Conservation (phyloP, 1,284 basidiomycete species). For the Limonomyces culmigenus region DNA sequence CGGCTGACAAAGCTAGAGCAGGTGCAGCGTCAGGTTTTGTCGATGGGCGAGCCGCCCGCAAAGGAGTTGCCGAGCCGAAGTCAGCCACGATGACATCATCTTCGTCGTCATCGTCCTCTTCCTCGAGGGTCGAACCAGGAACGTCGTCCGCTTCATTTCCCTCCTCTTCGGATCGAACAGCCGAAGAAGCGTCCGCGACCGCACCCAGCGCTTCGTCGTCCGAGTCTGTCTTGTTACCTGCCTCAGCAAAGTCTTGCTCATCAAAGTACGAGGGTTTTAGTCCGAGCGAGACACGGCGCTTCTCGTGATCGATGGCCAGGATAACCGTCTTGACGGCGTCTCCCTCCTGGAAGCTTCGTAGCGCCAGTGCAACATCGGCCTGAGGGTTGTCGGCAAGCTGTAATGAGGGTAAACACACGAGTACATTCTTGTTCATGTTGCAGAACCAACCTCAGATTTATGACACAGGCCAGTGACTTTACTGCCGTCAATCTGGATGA, state of each 20-base stretch:
- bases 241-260: constrained; percentile 29
- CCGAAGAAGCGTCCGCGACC: constrained; percentile 8
- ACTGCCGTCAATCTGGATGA: constrained; percentile 75
- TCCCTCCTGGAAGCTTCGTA: constrained; percentile 74
- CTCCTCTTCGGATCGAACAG: constrained; percentile 6
- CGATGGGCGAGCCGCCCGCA: neutral
- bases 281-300: constrained; percentile 72
- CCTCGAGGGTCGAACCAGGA: constrained; percentile 12
- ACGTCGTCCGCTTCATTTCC: neutral
- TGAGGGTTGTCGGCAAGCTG: constrained; percentile 77
- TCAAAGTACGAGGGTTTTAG: constrained; percentile 82
- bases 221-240: constrained; percentile 15
- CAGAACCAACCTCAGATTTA: constrained; percentile 61
- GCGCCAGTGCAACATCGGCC: constrained; percentile 60
- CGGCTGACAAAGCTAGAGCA: constrained; percentile 33
- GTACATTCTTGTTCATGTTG: constrained; percentile 2
- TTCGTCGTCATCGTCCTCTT: constrained; percentile 12
- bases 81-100: constrained; percentile 19
- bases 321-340: constrained; percentile 78
- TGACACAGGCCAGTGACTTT: constrained; percentile 87
- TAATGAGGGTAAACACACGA: neutral
- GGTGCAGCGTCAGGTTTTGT: constrained; percentile 1
- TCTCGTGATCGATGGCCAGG: constrained; percentile 53
- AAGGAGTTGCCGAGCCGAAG: constrained; percentile 7
- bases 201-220: constrained; percentile 16